A percentile compares a stretch with the other conserved stretches of the same genome.
Evolutionary conservation across 345 rosid species (phyloP).

Genomic region (Hirschfeldia incana): DNA sequence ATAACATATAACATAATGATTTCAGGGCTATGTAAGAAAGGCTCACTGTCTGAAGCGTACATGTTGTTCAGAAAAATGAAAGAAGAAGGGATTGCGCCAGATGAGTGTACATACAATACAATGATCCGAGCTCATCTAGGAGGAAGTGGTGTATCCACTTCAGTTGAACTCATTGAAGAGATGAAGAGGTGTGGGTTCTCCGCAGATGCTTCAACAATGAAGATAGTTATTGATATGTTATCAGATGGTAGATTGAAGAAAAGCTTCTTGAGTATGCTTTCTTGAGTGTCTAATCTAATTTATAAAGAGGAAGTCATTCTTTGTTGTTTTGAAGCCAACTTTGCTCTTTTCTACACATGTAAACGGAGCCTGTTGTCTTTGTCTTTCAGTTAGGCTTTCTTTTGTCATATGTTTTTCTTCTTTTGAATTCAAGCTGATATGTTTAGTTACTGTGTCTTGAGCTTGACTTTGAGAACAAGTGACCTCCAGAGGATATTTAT

Average conservation of each 20-base stretch:
- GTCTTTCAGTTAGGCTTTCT: background rate
- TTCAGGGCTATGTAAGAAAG: background rate
- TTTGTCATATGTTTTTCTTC: background rate
- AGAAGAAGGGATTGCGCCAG: background rate
- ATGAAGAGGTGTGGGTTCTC: background rate
- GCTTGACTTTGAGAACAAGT: no score
- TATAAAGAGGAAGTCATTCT: background rate
- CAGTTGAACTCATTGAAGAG: background rate
- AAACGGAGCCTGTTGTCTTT: background rate
- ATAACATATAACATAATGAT: background rate
- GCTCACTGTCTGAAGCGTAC: background rate
- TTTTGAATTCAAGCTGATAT: background rate
- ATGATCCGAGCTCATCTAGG: background rate
- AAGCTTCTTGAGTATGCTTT: background rate
- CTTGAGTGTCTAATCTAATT: background rate
- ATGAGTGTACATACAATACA: background rate
- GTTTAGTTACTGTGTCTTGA: background rate
- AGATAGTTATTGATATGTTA: background rate
- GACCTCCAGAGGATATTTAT: no score
- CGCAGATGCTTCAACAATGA: constrained; percentile 7
- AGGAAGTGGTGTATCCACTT: background rate
- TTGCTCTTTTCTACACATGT: no score
- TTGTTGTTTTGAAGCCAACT: background rate
- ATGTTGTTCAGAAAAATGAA: background rate
- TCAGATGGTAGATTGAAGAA: background rate